Evolutionary conservation across 768 basidiomycete genomes (phyloP).

Genomic region (Tricholoma sp.): DNA sequence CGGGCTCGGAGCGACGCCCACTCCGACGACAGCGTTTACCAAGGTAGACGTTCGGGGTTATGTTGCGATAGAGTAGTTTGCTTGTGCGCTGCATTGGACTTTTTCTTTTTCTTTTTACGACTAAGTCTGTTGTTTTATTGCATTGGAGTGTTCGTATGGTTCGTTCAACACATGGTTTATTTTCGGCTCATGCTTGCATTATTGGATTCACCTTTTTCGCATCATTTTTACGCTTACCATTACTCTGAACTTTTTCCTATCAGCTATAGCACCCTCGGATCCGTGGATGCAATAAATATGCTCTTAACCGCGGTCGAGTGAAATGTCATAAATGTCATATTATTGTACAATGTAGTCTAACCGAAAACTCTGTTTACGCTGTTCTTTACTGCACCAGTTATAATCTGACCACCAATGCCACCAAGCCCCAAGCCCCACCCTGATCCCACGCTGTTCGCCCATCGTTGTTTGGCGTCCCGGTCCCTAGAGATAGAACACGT

Average conservation of each 20-base stretch:
- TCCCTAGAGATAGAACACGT: conserved; percentile 42
- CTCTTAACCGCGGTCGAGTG: conserved; percentile 1
- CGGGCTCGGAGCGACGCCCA: conserved; percentile 59
- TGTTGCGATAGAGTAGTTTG: conserved; percentile 45
- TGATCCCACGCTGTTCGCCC: conserved; percentile 75
- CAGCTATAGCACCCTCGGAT: conserved; percentile 1
- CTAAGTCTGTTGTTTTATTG: conserved; percentile 12
- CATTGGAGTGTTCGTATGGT: conserved; percentile 6
- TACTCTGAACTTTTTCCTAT: conserved; percentile 9
- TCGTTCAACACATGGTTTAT: conserved; percentile 4
- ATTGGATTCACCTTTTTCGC: not conserved
- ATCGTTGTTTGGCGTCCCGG: conserved; percentile 88
- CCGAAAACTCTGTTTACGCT: conserved; percentile 77
- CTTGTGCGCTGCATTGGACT: conserved; percentile 13
- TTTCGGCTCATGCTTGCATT: conserved; percentile 13
- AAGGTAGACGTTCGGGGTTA: conserved; percentile 84
- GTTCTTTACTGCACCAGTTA: conserved; percentile 79
- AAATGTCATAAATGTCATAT: not conserved
- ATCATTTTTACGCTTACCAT: not conserved
- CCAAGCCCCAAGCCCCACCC: conserved; percentile 72
- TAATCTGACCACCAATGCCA: conserved; percentile 79
- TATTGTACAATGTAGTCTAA: conserved; percentile 1
- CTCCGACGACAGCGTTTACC: conserved; percentile 78
- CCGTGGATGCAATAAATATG: conserved; percentile 9
- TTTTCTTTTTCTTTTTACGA: conserved; percentile 5